Evolutionary conservation across 345 rosid genomes (phyloP).

Genomic region (Psidium guajava): DNA sequence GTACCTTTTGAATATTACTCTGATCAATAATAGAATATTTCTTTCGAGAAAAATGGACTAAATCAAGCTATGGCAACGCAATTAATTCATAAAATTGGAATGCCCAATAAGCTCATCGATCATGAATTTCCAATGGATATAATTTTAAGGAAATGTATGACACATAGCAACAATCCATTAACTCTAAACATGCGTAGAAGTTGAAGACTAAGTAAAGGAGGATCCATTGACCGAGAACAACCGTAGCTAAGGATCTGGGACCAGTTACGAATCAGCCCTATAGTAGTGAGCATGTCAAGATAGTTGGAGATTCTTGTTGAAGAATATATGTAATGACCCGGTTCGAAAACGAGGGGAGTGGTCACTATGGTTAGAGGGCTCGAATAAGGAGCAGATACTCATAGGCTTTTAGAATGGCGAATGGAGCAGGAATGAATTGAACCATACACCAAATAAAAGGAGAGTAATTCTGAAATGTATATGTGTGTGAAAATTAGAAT

Average conservation of each 20-base stretch:
- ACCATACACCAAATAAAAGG: too few species aligned
- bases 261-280: neutral
- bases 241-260: neutral
- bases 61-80: neutral
- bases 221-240: neutral
- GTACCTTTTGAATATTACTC: too few species aligned
- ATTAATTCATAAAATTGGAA: neutral
- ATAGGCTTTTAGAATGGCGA: too few species aligned
- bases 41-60: too few species aligned
- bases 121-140: neutral
- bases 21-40: too few species aligned
- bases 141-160: neutral
- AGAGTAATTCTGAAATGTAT: too few species aligned
- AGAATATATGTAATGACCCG: too few species aligned
- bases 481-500: too few species aligned
- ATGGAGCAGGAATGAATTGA: too few species aligned
- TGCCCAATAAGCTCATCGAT: neutral
- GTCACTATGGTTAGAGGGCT: too few species aligned
- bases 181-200: neutral
- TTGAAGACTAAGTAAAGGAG: neutral
- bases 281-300: neutral
- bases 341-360: too few species aligned
- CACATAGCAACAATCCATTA: neutral
- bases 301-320: neutral
- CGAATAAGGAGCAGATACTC: too few species aligned